Base-by-base conservation (phyloP, 176 grass and related monocot genomes). In the Aegilops tauschii region DNA sequence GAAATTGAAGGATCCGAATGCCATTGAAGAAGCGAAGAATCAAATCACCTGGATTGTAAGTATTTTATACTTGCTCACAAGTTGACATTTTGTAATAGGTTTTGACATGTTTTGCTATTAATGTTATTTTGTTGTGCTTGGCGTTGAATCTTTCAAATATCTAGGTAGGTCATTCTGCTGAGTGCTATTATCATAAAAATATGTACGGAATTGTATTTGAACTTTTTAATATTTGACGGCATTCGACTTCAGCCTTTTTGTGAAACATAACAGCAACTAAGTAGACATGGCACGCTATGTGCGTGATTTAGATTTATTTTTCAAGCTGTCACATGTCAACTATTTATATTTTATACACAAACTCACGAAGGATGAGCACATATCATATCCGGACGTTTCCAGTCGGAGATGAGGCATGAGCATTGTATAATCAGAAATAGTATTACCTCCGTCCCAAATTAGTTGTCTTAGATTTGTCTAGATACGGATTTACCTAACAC, bases 21-120 rank as follows among this genome's bases (percentile, higher is more conserved):
- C 80, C 16, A 58, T 93, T 81, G 88, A 83, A 84, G 97, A 98
- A 92, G 87, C 92, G 66, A 93, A 91, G 89, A 88, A 69, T 56
- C 94, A 72, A 9, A 25, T 98, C 63, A 88, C 93, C 83, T 98
- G 92, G 92, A 98, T 98, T 88, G 97, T 98, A 92, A 80, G 92
- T 93, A 69, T 81, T 71, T 76, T 83, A 45, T 83, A 45, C 65
- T 44, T 74, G n/a, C 47, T 45, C n/a, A 44, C 69, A 67, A 34
- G 21, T 73, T 73, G 32, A 54, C 6, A 67, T 79, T 21, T 80
- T 86, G 20, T 7, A 65, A 25, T 37, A 30, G 2, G 39, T 77
- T 39, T 81, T 64, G 12, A 12, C 65, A 13, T 65, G 74, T 90
- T 61, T 79, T 28, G 13, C 11, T 21, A 65, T 47, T n/a, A 20